Conservation (phyloP, 768 basidiomycete species). For the Calocera cornea region DNA sequence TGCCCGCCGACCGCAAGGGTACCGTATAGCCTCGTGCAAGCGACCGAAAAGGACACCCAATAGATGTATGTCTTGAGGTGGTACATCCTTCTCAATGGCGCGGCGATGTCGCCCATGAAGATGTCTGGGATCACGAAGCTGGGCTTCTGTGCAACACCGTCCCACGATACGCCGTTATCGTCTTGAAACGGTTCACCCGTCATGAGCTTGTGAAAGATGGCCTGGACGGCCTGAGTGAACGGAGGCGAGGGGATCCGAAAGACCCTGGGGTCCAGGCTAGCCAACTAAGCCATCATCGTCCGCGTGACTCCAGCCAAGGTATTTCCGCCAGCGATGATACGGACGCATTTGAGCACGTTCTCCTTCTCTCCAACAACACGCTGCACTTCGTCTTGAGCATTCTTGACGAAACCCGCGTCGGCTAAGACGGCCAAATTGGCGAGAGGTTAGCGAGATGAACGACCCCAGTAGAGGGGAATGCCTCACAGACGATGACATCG, state of each 20-base stretch:
- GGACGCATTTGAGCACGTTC: background rate
- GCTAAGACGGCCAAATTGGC: background rate
- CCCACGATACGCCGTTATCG: background rate
- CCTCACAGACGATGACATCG: background rate
- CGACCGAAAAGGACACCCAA: background rate
- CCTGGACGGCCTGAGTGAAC: background rate
- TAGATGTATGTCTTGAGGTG: background rate
- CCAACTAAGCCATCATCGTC: background rate
- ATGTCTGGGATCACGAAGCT: background rate
- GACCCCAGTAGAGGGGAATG: background rate
- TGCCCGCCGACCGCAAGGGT: background rate
- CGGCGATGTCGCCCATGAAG: background rate
- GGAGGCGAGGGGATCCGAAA: background rate
- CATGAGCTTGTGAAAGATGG: background rate
- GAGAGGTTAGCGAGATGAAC: background rate
- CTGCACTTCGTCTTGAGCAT: background rate
- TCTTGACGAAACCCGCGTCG: background rate
- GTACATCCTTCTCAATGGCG: background rate
- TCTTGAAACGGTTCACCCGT: background rate
- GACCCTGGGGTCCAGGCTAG: background rate
- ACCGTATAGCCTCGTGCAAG: background rate
- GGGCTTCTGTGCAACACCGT: background rate
- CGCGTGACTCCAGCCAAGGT: background rate
- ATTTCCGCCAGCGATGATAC: background rate
- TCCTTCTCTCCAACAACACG: background rate